Evolutionary conservation across 345 rosid genomes (phyloP), one percentile per base, ranked within the genome.

Genomic region (Cochlearia excelsa): DNA sequence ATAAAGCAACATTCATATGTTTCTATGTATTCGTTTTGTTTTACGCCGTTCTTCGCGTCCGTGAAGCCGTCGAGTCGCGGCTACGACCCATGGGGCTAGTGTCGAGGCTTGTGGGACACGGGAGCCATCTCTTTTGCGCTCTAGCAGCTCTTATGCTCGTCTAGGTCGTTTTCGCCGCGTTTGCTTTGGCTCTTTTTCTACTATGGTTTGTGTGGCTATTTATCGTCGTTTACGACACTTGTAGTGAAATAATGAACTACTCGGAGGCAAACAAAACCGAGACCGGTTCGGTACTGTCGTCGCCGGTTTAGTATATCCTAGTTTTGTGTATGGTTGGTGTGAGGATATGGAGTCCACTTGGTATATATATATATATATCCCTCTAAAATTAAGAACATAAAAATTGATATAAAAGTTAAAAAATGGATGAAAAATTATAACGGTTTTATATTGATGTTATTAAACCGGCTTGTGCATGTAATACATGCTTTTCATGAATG

Each of bases 121-220:
- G 39, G 26, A 67, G 71, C 65, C 72, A 67, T 67, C 54, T 67
- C 4, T 59, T 67, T 0, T 66, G 66, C 2, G 59, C 38, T 51
- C 60, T 51, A 28, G 59, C 72, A 2, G 47, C 58, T 51, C 8
- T 67, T 1, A 59, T 67, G 26, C 53, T 59, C 1, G 0, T 37
- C 53, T 59, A 8, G 26, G 47, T 58, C 2, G 28, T 51, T 51
- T 27, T 26, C 6, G n/a, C 26, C 7, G 5, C 40, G 7, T 59
- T 59, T 29, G 60, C 66, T 35, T 4, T 27, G 1, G 40, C 10
- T 34, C 47, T 67, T 45, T 34, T 51, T 34, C 2, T 23, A 43
- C 59, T 67, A 0, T 67, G 65, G 71, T 10, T 67, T 49, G 31
- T 58, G 26, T 58, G 71, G 71, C 54, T 51, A 39, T 57, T 3